Evolutionary conservation across 192 early-diverging fungal species (phyloP).

Genomic region (Phlyctochytrium arcticum): DNA sequence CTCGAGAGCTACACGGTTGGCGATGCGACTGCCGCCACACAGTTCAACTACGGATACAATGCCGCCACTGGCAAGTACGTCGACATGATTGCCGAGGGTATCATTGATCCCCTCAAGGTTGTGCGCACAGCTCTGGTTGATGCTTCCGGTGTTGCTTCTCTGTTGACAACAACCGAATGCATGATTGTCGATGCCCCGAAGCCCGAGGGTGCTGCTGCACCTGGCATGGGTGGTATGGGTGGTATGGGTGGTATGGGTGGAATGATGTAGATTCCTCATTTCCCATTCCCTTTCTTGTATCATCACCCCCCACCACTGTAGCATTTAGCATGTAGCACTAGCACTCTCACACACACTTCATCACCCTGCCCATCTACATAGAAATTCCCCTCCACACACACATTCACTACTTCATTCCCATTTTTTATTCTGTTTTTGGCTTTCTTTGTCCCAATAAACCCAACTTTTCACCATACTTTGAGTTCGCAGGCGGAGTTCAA

Average conservation of each 20-base stretch:
- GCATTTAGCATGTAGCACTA: no score
- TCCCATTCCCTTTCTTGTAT: no score
- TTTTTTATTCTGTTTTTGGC: no score
- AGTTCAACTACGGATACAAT: slow-evolving; percentile 95
- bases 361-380: no score
- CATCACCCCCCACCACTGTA: no score
- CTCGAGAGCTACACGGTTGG: slow-evolving; percentile 68
- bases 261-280: no score
- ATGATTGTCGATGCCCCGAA: slow-evolving; percentile 96
- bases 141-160: slow-evolving; percentile 93
- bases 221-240: slow-evolving; percentile 65
- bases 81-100: slow-evolving; percentile 96
- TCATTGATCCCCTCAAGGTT: slow-evolving; percentile 99
- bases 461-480: no score
- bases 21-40: slow-evolving; percentile 28
- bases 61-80: slow-evolving; percentile 87
- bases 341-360: no score
- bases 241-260: slow-evolving; percentile 69
- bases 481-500: no score
- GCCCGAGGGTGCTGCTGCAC: slow-evolving; percentile 53
- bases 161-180: slow-evolving; percentile 97
- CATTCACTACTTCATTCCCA: no score
- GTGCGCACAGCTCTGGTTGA: slow-evolving; percentile 97
- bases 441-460: no score
- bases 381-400: no score